Evolutionary conservation across 2,329 filamentous ascomycete genomes (phyloP).

Genomic region (Clonostachys rhizophaga): DNA sequence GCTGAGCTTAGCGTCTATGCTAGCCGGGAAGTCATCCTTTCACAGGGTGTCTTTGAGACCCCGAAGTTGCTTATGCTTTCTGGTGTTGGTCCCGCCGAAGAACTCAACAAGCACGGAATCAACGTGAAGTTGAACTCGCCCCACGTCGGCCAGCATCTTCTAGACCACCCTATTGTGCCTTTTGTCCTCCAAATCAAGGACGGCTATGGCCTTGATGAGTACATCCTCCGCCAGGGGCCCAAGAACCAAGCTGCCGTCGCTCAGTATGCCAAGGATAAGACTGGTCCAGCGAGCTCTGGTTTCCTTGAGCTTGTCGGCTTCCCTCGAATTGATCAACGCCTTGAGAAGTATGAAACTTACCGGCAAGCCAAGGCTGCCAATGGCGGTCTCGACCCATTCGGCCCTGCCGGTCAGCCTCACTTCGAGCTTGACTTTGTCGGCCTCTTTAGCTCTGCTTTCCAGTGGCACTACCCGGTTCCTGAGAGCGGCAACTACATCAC

Average conservation of each 20-base stretch:
- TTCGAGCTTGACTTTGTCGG: conserved; percentile 60
- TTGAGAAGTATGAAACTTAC: conserved; percentile 44
- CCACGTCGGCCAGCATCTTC: conserved; percentile 60
- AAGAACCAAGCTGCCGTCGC: conserved; percentile 22
- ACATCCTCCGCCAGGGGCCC: conserved; percentile 29
- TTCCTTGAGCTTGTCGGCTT: conserved; percentile 48
- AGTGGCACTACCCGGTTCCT: conserved; percentile 38
- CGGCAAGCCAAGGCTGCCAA: conserved; percentile 30
- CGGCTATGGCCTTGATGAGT: conserved; percentile 29
- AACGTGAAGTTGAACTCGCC: conserved; percentile 47
- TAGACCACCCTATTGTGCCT: conserved; percentile 55
- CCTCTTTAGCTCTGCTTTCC: conserved; percentile 46
- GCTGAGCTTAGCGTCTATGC: conserved; percentile 39
- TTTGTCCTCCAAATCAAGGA: conserved; percentile 40
- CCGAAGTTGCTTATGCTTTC: conserved; percentile 61
- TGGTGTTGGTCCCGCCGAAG: conserved; percentile 52
- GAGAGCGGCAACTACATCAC: conserved; percentile 45
- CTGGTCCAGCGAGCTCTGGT: conserved; percentile 33
- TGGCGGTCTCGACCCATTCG: conserved; percentile 45
- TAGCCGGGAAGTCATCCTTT: conserved; percentile 41
- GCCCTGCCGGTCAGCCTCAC: conserved; percentile 51
- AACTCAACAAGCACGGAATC: conserved; percentile 49
- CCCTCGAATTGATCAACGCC: conserved; percentile 47
- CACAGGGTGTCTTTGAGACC: conserved; percentile 54
- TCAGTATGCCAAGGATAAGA: conserved; percentile 28